phyloP scores from a whole-genome alignment of 2,329 filamentous ascomycete genomes.

The Fusarium coicis region DNA sequence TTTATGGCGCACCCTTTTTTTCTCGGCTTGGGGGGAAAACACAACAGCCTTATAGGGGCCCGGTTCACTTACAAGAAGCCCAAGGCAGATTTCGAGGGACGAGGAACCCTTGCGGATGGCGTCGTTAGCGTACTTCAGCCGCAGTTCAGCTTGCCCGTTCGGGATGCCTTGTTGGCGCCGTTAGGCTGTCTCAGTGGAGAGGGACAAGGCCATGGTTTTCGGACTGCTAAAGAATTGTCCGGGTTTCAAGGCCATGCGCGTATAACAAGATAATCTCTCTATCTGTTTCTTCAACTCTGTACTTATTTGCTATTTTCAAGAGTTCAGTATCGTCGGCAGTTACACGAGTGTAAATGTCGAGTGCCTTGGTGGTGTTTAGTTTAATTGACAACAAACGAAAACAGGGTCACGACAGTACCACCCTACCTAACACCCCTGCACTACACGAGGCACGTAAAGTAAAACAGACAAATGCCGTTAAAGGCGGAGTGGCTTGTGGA shows the following conservation, averaged over 20 bases:
- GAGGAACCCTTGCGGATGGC: constrained; percentile 24
- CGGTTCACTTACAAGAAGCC: constrained; percentile 4
- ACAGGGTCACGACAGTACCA: neutral
- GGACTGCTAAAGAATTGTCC: neutral
- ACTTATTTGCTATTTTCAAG: no score
- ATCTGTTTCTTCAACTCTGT: no score
- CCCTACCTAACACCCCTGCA: constrained; percentile 9
- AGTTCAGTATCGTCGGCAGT: neutral
- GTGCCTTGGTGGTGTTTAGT: neutral
- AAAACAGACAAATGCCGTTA: neutral
- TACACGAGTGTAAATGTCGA: neutral
- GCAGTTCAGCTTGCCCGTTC: constrained; percentile 32
- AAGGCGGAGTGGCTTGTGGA: neutral
- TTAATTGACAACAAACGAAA: neutral
- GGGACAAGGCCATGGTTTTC: neutral
- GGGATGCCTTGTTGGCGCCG: constrained; percentile 10
- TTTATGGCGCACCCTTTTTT: neutral
- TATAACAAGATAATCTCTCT: neutral
- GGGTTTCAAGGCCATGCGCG: neutral
- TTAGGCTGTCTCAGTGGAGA: constrained; percentile 29
- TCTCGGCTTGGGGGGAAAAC: neutral
- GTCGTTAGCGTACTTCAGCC: constrained; percentile 42
- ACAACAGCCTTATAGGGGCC: constrained; percentile 11
- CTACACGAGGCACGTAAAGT: neutral
- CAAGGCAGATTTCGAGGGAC: constrained; percentile 41